Percentiles rank a stretch among this genome's conserved stretches.
phyloP scores from a whole-genome alignment of 768 basidiomycete species.

The Boletus bicolor region DNA sequence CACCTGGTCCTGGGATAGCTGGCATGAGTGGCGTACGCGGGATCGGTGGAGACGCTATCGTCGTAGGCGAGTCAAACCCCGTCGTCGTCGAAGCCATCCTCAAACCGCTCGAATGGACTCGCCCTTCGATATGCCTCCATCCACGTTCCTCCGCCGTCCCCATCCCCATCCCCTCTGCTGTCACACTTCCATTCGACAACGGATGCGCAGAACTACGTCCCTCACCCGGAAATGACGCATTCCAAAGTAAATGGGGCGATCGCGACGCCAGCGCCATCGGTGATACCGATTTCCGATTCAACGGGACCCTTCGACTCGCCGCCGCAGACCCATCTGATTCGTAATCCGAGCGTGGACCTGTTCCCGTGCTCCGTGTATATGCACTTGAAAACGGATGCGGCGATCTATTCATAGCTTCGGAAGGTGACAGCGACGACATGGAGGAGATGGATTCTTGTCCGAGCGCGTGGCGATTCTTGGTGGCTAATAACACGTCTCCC shows the following conservation, averaged over 20 bases:
- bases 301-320: slow-evolving; percentile 54
- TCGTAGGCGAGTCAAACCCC: slow-evolving; percentile 37
- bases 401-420: slow-evolving; percentile 40
- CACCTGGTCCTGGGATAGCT: slow-evolving; percentile 5
- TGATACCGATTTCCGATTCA: slow-evolving; percentile 67
- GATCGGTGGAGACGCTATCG: slow-evolving; percentile 37
- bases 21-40: slow-evolving; percentile 38
- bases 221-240: slow-evolving; percentile 39
- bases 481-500: slow-evolving; percentile 45
- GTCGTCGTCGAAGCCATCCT: slow-evolving; percentile 7
- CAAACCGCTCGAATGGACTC: not conserved
- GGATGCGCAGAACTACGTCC: slow-evolving; percentile 27
- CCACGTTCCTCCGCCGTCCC: slow-evolving; percentile 24
- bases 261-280: slow-evolving; percentile 64
- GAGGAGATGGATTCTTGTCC: slow-evolving; percentile 62
- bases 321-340: slow-evolving; percentile 49
- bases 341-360: slow-evolving; percentile 42
- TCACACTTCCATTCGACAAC: slow-evolving; percentile 16
- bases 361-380: slow-evolving; percentile 15
- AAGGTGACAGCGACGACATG: slow-evolving; percentile 58
- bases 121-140: slow-evolving; percentile 31
- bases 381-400: slow-evolving; percentile 23
- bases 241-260: slow-evolving; percentile 33
- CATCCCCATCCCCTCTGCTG: slow-evolving; percentile 26
- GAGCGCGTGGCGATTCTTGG: slow-evolving; percentile 33